Conservation (phyloP, 2,329 filamentous ascomycete species). For the Colletotrichum cuscutae region DNA sequence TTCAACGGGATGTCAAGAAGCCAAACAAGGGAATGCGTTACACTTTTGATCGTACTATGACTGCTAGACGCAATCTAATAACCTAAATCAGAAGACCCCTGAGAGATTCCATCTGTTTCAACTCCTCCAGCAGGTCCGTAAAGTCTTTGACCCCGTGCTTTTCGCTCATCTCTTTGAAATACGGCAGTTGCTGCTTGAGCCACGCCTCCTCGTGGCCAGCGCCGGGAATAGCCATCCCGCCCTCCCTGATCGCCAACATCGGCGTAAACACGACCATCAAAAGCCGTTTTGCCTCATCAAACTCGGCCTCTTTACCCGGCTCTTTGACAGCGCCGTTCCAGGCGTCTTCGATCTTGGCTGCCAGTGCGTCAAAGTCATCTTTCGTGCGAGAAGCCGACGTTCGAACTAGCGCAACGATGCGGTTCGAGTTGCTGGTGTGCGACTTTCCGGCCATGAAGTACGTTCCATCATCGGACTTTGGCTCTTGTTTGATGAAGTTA, state of each 20-base stretch:
- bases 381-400: constrained; percentile 5
- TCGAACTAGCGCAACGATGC: constrained; percentile 3
- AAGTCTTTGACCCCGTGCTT: background rate
- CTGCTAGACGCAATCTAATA: background rate
- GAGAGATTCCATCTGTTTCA: background rate
- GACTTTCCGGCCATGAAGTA: constrained; percentile 20
- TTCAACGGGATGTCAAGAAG: background rate
- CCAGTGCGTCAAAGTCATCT: constrained; percentile 12
- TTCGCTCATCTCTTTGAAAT: constrained; percentile 6
- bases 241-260: constrained; percentile 5
- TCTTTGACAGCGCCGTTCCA: background rate
- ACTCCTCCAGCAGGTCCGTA: background rate
- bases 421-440: background rate
- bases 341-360: constrained; percentile 4
- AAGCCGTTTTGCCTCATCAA: background rate
- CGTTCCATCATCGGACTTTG: background rate
- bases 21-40: background rate
- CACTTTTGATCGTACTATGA: background rate
- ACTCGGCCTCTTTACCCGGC: background rate
- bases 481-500: background rate
- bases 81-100: background rate
- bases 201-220: constrained; percentile 9
- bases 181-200: constrained; percentile 5
- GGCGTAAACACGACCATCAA: constrained; percentile 11
- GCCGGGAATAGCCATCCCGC: constrained; percentile 2